Evolutionary conservation across 1,139 yeast genomes (phyloP).

Genomic region (Debaryomyces subglobosus): DNA sequence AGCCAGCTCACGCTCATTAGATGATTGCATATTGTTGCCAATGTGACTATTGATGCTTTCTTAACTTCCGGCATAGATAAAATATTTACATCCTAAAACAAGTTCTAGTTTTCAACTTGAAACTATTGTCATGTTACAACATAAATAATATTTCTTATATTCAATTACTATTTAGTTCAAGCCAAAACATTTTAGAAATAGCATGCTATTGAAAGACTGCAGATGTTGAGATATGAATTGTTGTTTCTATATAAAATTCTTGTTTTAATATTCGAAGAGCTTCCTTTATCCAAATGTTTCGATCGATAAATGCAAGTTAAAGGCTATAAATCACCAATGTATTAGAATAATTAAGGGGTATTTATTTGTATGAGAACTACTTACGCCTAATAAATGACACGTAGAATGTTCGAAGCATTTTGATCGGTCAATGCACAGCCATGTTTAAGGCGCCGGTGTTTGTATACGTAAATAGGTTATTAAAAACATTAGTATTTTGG

Average conservation of each 20-base stretch:
- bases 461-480: background rate
- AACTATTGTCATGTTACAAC: no score
- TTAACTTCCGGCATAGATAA: background rate
- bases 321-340: background rate
- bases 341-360: background rate
- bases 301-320: background rate
- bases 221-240: no score
- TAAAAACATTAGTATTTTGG: background rate
- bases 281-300: background rate
- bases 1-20: background rate
- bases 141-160: background rate
- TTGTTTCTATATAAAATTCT: no score
- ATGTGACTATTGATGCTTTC: background rate
- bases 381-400: background rate
- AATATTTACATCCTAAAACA: background rate
- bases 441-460: background rate
- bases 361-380: background rate
- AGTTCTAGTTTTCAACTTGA: background rate
- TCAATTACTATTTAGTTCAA: no score
- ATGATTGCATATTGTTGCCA: background rate
- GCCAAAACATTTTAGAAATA: no score
- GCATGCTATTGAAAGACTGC: no score
- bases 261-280: no score
- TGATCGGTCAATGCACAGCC: background rate
- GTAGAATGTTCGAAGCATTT: background rate